Evolutionary conservation across 345 rosid genomes (phyloP).

Genomic region (Populus alba): DNA sequence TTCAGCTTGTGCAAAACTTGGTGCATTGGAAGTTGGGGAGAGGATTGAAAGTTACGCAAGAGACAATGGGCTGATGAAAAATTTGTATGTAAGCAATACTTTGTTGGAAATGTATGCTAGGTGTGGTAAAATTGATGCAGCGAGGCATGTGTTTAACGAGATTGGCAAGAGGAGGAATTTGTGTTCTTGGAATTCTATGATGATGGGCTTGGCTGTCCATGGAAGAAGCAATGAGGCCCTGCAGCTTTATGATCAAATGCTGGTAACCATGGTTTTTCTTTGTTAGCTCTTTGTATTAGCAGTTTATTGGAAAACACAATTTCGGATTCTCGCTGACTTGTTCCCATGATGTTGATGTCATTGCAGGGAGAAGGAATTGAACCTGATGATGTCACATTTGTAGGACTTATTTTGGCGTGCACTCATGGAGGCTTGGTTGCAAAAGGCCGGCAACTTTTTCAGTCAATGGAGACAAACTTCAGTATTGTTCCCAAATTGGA

Average conservation of each 20-base stretch:
- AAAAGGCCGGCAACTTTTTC: slow-evolving; percentile 49
- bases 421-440: slow-evolving; percentile 69
- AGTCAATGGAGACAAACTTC: slow-evolving; percentile 47
- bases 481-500: slow-evolving; percentile 57
- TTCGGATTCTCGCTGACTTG: not conserved
- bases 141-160: slow-evolving; percentile 53
- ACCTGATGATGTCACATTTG: slow-evolving; percentile 76
- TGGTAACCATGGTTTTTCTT: slow-evolving; percentile 32
- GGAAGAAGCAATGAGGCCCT: slow-evolving; percentile 62
- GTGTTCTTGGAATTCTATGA: slow-evolving; percentile 91
- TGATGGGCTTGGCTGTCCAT: slow-evolving; percentile 67
- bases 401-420: slow-evolving; percentile 76
- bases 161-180: slow-evolving; percentile 55
- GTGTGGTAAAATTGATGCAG: slow-evolving; percentile 63
- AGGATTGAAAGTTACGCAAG: slow-evolving; percentile 61
- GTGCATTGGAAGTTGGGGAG: slow-evolving; percentile 62
- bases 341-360: not conserved
- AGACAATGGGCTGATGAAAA: slow-evolving; percentile 54
- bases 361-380: slow-evolving; percentile 44
- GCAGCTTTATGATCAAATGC: slow-evolving; percentile 55
- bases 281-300: not conserved
- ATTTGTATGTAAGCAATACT: slow-evolving; percentile 60
- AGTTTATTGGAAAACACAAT: not conserved
- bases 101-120: slow-evolving; percentile 65
- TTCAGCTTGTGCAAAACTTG: slow-evolving; percentile 70